These are phyloP conservation scores for Boletellus deceptivus DNA, from an alignment of 1,284 basidiomycete species.

Conservation along the genomic window DNA sequence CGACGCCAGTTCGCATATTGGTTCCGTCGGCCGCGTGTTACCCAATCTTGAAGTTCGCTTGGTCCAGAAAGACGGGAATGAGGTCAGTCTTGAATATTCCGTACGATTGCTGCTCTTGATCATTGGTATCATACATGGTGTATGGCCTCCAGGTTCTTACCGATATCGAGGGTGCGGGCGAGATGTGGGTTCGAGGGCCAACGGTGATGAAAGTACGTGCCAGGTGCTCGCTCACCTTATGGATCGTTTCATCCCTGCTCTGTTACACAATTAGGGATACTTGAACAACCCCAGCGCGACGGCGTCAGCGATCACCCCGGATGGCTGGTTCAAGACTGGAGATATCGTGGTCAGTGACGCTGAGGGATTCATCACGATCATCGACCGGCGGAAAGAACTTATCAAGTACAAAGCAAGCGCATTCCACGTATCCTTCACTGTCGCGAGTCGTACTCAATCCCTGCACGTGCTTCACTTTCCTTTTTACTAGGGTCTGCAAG, in stretches of 20 bases:
- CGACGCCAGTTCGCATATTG: slow-evolving; percentile 46
- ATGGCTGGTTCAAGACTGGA: slow-evolving; percentile 85
- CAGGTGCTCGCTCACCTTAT: too few species aligned
- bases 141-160: slow-evolving; percentile 22
- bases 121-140: not conserved
- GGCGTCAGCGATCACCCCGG: slow-evolving; percentile 59
- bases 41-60: slow-evolving; percentile 80
- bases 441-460: not conserved
- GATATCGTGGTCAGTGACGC: slow-evolving; percentile 65
- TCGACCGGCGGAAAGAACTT: slow-evolving; percentile 76
- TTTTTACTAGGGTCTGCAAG: slow-evolving; percentile 56
- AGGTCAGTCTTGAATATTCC: slow-evolving; percentile 26
- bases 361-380: slow-evolving; percentile 65
- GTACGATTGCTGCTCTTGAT: not conserved
- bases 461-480: not conserved
- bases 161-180: slow-evolving; percentile 47
- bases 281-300: slow-evolving; percentile 69
- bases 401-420: slow-evolving; percentile 74
- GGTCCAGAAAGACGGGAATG: slow-evolving; percentile 57
- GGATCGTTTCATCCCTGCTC: too few species aligned
- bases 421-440: too few species aligned
- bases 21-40: slow-evolving; percentile 70
- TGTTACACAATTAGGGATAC: slow-evolving; percentile 47
- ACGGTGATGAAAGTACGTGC: slow-evolving; percentile 69
- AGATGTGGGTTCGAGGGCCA: slow-evolving; percentile 79